Evolutionary conservation across 495 filamentous ascomycete species (phyloP).

Genomic region (Neurospora sp.): DNA sequence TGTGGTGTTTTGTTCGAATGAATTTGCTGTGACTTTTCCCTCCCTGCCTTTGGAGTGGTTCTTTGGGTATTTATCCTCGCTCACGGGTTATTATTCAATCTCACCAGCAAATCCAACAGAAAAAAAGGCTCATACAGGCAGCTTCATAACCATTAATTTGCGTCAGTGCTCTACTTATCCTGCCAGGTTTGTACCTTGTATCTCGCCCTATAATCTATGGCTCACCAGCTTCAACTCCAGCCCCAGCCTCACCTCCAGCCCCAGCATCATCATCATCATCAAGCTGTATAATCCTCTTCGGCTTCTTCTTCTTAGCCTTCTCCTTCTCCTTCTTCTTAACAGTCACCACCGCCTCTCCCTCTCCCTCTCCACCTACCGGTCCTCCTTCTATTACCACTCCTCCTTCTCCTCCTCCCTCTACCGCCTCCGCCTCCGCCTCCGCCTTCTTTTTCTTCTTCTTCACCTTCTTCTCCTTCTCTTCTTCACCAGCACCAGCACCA

Average conservation of each 20-base stretch:
- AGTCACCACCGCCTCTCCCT: constrained; percentile 13
- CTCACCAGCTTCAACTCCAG: not conserved
- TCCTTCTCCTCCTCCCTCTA: constrained; percentile 39
- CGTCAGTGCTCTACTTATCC: not conserved
- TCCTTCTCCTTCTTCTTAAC: constrained; percentile 32
- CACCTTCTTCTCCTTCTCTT: constrained; percentile 5
- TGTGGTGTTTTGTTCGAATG: too few relatives aligned
- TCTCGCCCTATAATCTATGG: not conserved
- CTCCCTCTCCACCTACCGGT: not conserved
- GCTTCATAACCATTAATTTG: not conserved
- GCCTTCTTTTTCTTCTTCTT: constrained; percentile 1
- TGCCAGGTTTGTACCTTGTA: not conserved
- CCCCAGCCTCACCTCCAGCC: not conserved
- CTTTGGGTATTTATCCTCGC: too few relatives aligned
- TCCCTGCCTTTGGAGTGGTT: not conserved
- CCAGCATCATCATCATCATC: constrained; percentile 15
- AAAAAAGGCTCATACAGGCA: not conserved
- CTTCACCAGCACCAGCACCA: not conserved
- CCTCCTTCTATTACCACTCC: not conserved
- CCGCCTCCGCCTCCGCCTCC: constrained; percentile 19
- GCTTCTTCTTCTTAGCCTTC: constrained; percentile 44
- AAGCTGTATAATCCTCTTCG: constrained; percentile 21
- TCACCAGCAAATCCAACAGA: not conserved
- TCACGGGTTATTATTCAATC: not conserved
- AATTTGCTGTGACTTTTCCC: not conserved